Evolutionary conservation across 106 monocot species (phyloP), one percentile per base, ranked within the genome.

Genomic region (Narthecium ossifragum): DNA sequence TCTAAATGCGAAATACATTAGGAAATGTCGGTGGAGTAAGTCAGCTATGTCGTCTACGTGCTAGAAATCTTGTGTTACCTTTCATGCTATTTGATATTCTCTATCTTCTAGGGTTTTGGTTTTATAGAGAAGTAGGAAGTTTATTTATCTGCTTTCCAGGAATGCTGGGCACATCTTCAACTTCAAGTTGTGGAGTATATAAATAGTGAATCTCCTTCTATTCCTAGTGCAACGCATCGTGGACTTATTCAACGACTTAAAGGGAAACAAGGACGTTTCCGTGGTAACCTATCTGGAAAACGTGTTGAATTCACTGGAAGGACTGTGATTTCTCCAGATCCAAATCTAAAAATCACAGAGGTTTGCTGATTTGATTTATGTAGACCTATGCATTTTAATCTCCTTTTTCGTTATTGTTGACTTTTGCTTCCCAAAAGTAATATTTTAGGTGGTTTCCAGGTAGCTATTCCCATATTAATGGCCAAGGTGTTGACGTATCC

Each of bases 301-400:
- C 86, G 98, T 76, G 81, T 81, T 70, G 81, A 98, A 50, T 98
- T 73, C 73, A 98, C 98, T 54, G 98, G 91, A 69, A 67, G 98
- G 38, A 98, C 98, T 61, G 98, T 98, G 11, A 98, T 98, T 71
- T 98, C 98, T 64, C 98, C 98, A 54, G 98, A 98, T 73, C 98
- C 98, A 41, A 98, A 98, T 77, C 74, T 98, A 38, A 98, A 84
- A 88, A 98, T 98, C 20, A 84, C 98, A 43, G 98, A 91, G 98
- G 98, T 93, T 52, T 30, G 21, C 32, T 36, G 41, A 26, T 59
- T 51, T 34, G 22, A 34, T 13, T 41, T 13, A 17, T 57, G 15
- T 32, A 31, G 45, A 40, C 50, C 34, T 51, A 4, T 7, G 26
- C 3, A 56, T 0, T 47, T 1, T 1, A 52, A 15, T 5, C 54